Evolutionary conservation across 2,329 filamentous ascomycete genomes (phyloP), one percentile per base, ranked within the genome.

Genomic region (Ustulina deusta): DNA sequence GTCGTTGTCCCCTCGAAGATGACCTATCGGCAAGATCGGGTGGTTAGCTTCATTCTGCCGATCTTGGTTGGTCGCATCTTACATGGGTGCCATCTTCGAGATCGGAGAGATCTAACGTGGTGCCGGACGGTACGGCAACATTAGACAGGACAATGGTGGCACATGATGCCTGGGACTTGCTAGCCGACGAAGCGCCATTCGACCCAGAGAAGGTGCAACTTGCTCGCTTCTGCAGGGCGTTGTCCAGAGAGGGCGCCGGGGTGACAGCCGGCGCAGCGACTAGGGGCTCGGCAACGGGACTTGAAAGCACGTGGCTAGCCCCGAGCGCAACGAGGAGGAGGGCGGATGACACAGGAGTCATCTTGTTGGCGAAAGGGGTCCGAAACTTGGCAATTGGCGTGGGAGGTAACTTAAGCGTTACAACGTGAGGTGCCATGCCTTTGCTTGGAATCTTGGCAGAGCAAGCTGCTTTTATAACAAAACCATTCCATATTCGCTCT

Each of bases 1-100:
- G 86, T 88, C n/a, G 90, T 92, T 15, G 82, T 86, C 49, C 90
- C 90, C 65, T 87, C 78, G 78, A 92, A 92, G 72, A 85, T 86
- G 69, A 91, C 83, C 79, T 83, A 15, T 34, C 46, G 20, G 22
- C 29, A 48, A 58, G 61, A 70, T 66, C 29, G 64, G 44, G 61
- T 27, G 10, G 40, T 62, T 25, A 65, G 56, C 0, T 15, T 61
- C 6, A 25, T 17, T 15, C 7, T 38, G 1, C 44, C 36, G 2
- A 11, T 32, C 1, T 29, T 48, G 2, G 17, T 6, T 48, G 15
- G 32, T 20, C 36, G 57, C 13, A 10, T 57, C 68, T 56, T 73
- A 82, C 83, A 63, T 78, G 82, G 15, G 87, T 88, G 69, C 84
- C 84, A 20, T 78, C 74, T 1, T 81, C 81, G 44, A 89, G 81